phyloP scores from a whole-genome alignment of 2,329 filamentous ascomycete genomes.

The Aspergillus caelatus region DNA sequence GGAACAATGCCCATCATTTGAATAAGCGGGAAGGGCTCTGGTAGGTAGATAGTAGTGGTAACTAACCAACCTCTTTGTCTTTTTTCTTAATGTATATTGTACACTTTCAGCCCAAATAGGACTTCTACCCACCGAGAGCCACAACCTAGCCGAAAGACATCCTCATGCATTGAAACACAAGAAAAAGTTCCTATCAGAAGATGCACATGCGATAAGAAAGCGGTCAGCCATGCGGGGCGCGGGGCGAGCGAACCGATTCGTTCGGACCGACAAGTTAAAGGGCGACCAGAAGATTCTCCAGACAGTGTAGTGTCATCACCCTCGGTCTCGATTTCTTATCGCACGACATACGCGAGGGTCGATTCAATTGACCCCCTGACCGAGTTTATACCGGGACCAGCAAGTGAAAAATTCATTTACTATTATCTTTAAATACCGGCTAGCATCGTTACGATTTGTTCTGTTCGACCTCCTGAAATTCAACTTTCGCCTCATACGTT shows the following conservation, averaged over 20 bases:
- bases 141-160: neutral
- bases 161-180: neutral
- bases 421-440: neutral
- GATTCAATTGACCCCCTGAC: neutral
- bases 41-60: neutral
- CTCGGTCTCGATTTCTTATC: neutral
- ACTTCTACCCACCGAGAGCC: neutral
- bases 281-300: slow-evolving; percentile 5
- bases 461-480: neutral
- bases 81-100: neutral
- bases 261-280: neutral
- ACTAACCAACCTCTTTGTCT: neutral
- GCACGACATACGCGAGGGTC: neutral
- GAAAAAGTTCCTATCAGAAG: neutral
- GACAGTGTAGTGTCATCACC: neutral
- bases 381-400: neutral
- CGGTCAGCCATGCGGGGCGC: slow-evolving; percentile 1
- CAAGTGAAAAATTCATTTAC: neutral
- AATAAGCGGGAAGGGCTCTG: neutral
- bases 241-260: neutral
- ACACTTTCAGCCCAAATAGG: neutral
- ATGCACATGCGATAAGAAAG: slow-evolving; percentile 12
- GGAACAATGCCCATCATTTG: neutral
- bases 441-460: neutral
- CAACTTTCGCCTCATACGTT: neutral